These are phyloP conservation scores for Gentiana straminea DNA, from an alignment of 257 asterid species.

Conservation along the genomic window DNA sequence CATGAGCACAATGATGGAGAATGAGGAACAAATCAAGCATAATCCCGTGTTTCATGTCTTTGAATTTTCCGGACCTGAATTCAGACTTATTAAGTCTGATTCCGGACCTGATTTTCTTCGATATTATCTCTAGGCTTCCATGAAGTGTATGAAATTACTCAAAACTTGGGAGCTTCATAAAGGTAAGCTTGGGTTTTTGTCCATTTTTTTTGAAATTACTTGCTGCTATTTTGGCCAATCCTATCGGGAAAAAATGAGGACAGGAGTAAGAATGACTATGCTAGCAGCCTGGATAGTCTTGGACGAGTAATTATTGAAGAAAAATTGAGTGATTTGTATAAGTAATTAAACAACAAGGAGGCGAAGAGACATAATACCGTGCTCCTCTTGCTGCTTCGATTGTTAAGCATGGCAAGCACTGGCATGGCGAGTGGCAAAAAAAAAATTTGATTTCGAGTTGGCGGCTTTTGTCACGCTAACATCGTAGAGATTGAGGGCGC, in stretches of 20 bases:
- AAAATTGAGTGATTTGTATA: conserved; percentile 54
- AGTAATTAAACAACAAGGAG: conserved; percentile 64
- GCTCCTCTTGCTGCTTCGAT: conserved; percentile 50
- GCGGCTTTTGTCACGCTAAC: conserved; percentile 43
- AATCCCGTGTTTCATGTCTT: no score
- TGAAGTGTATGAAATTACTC: conserved; percentile 46
- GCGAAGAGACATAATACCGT: conserved; percentile 55
- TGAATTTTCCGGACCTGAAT: no score
- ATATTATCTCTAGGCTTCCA: conserved; percentile 35
- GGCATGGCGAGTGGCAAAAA: conserved; percentile 61
- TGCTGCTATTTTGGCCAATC: conserved; percentile 38
- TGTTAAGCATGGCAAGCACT: conserved; percentile 50
- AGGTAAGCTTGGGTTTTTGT: conserved; percentile 43
- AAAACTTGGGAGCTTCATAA: conserved; percentile 69
- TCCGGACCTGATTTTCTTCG: conserved; percentile 36
- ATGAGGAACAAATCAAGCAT: no score
- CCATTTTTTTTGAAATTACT: conserved; percentile 34
- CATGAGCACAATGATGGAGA: no score
- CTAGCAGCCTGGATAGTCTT: conserved; percentile 42
- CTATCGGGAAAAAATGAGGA: conserved; percentile 15
- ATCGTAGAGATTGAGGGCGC: conserved; percentile 53
- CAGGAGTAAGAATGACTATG: background rate
- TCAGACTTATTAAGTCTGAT: conserved; percentile 42
- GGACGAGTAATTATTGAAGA: conserved; percentile 43
- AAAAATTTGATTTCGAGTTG: conserved; percentile 57